These are phyloP conservation scores for Saksenaea oblongispora DNA, from an alignment of 371 early-diverging fungal species.

Conservation along the genomic window DNA sequence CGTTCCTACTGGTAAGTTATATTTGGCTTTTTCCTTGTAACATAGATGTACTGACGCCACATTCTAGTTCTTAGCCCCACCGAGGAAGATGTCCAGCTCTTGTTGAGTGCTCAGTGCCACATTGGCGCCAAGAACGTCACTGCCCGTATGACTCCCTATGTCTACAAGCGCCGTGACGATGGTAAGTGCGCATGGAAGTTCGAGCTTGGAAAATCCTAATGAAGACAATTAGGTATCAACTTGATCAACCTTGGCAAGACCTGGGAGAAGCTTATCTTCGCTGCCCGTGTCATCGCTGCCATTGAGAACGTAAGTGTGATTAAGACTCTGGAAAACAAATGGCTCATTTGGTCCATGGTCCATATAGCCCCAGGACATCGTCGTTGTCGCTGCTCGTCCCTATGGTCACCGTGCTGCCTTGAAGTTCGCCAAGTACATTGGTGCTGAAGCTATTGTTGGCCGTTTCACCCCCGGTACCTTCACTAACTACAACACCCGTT, in stretches of 20 bases:
- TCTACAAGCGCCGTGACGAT: constrained; percentile 93
- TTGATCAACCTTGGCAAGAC: constrained; percentile 98
- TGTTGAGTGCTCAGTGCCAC: constrained; percentile 94
- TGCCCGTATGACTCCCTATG: constrained; percentile 89
- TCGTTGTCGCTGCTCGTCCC: constrained; percentile 94
- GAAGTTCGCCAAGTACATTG: constrained; percentile 98
- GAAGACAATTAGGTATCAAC: constrained; percentile 55
- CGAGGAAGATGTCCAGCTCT: constrained; percentile 89
- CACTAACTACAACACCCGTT: constrained; percentile 99
- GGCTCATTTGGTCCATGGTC: not conserved
- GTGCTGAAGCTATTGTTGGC: constrained; percentile 97
- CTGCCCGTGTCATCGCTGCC: constrained; percentile 97
- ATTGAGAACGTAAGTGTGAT: constrained; percentile 76
- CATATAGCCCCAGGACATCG: constrained; percentile 80
- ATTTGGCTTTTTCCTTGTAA: not conserved
- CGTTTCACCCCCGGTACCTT: constrained; percentile 99
- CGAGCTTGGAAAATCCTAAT: not conserved
- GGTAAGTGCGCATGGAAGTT: constrained; percentile 41
- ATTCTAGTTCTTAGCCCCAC: constrained; percentile 63
- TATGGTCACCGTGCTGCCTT: constrained; percentile 99
- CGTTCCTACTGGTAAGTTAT: constrained; percentile 12
- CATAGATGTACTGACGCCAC: constrained; percentile 2
- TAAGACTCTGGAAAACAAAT: not conserved
- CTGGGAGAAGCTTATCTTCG: constrained; percentile 99
- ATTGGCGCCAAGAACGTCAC: constrained; percentile 92